Conservation (phyloP, 2,329 filamentous ascomycete species). For the Cytospora mali region DNA sequence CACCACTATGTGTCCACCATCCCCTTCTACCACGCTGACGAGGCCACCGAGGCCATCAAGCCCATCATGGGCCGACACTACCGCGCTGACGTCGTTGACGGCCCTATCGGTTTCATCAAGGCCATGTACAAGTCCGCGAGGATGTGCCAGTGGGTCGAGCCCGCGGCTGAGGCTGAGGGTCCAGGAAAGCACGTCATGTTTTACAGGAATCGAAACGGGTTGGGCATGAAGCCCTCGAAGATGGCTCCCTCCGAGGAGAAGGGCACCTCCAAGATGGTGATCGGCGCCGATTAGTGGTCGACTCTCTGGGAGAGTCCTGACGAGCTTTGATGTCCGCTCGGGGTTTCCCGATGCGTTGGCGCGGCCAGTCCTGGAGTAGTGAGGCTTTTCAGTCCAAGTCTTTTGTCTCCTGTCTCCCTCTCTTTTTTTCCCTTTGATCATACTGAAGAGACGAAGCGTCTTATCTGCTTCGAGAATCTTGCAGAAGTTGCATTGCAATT, state of each 20-base stretch:
- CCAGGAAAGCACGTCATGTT: constrained; percentile 85
- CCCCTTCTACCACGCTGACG: constrained; percentile 94
- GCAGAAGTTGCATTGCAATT: neutral
- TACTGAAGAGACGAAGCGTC: neutral
- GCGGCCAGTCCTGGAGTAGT: neutral
- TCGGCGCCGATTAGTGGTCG: neutral
- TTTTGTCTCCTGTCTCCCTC: no score
- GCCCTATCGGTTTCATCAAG: constrained; percentile 79
- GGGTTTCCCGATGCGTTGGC: neutral
- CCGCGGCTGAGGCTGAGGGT: constrained; percentile 76
- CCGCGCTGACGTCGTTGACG: constrained; percentile 76
- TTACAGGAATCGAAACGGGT: constrained; percentile 91
- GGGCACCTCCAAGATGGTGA: neutral
- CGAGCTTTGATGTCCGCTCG: neutral
- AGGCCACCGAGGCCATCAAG: constrained; percentile 93
- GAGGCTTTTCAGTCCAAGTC: neutral
- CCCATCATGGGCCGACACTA: constrained; percentile 95
- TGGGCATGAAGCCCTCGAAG: constrained; percentile 61
- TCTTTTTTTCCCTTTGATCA: neutral
- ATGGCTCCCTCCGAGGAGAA: constrained; percentile 15
- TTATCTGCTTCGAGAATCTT: neutral
- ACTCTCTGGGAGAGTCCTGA: neutral
- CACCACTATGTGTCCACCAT: constrained; percentile 98
- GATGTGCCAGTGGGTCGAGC: constrained; percentile 97
- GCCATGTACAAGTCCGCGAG: constrained; percentile 80